Evolutionary conservation across 1,284 basidiomycete genomes (phyloP), one percentile per base, ranked within the genome.

Genomic region (Vanrija humicola): DNA sequence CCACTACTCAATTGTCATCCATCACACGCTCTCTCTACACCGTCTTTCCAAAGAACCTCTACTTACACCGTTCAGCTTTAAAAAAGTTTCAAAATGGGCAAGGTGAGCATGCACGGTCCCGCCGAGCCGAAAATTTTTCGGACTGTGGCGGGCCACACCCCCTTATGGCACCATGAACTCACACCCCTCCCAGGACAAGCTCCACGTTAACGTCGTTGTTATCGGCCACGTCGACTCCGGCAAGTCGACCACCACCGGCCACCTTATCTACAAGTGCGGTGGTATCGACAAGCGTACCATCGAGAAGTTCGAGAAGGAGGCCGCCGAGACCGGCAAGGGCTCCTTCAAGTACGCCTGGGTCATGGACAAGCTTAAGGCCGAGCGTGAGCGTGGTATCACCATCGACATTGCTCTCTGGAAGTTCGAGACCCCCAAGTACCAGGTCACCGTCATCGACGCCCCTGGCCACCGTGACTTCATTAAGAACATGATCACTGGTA

Each of bases 241-340:
- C 72, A 98, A 98, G 84, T 98, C 94, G 66, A 98, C 95, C 81
- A 98, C 95, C 77, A 98, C 96, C 75, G 96, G 96, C 73, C 96
- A 99, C 85, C 84, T 99, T 82, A 98, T 98, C 87, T 98, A 98
- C 91, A 98, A 99, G 88, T 99, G 95, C 81, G 95, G 95, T 87
- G 96, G 96, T 91, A 98, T 99, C 83, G 96, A 99, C 82, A 98
- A 98, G 75, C 95, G 96, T 88, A 98, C 94, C 80, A 97, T 98
- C 74, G 94, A 98, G 83, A 98, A 98, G 84, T 98, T 98, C 86
- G 95, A 99, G 86, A 99, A 99, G 88, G 95, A 99, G 83, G 96
- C 95, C 75, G 91, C 92, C 82, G 95, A 99, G 80, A 89, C 98
- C 77, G 96, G 95, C 78, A 98, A 98, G 85, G 69, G 65, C 79